Evolutionary conservation across 2,329 filamentous ascomycete genomes (phyloP), one percentile per base, ranked within the genome.

Genomic region (Sphaerostilbella broomeana): DNA sequence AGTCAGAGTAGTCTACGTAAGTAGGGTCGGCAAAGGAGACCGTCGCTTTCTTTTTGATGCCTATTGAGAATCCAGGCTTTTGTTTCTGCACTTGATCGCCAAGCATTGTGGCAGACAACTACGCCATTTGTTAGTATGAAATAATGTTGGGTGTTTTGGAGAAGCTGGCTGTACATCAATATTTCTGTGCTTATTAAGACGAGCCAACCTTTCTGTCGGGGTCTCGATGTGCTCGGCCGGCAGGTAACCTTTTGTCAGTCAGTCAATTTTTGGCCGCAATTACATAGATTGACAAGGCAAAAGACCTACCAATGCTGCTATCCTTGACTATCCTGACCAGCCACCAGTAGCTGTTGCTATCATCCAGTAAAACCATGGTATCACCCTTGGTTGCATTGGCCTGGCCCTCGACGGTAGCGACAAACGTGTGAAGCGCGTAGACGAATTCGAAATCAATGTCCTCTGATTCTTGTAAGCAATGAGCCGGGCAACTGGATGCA

Each of bases 331-430:
- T 86, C 49, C 90, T 77, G 11, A 98, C 92, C 45, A 98, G 77
- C 92, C 92, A 98, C 92, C 92, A 98, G 63, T 98, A 98, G 65
- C 89, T 97, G 67, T 98, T 98, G 67, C 88, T 97, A 56, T 98
- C 92, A 57, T 98, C 92, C 16, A 98, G 76, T 48, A 98, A 72
- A 38, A 97, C 90, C 92, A 98, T 98, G 11, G 90, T 97, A 58
- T 98, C 92, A 36, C 92, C 92, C 65, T 98, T 98, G 22, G 87
- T 94, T 43, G 92, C 92, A 69, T 97, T 98, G 47, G 92, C 92
- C 64, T 98, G 92, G 19, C 92, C 92, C 65, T 98, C 92, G 34
- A 98, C 92, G 1, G 92, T 97, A 19, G 92, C 92, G 49, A 95
- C 86, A 57, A 98, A 98, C 3, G 90, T 98, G 61, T 97, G 92